Conservation (phyloP, 139 green algal genomes). For the Micractinium sp. region DNA sequence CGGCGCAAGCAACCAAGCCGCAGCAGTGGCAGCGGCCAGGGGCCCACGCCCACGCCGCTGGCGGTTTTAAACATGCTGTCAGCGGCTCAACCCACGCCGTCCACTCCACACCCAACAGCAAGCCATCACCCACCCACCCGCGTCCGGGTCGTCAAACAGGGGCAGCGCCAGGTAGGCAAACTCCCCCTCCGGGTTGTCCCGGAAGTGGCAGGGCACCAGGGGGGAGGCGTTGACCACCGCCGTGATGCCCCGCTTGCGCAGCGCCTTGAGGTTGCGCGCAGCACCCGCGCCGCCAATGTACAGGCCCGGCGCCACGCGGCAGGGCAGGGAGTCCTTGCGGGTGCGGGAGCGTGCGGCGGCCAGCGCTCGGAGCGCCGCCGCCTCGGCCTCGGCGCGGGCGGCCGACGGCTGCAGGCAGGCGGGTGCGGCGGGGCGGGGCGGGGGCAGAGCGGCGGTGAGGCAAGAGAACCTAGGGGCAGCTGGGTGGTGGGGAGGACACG, state of each 20-base stretch:
- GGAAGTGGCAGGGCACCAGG: constrained; percentile 58
- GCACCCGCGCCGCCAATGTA: constrained; percentile 55
- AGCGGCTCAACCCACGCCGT: not conserved
- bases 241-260: constrained; percentile 71
- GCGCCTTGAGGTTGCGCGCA: constrained; percentile 52
- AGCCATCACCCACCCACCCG: constrained; percentile 62
- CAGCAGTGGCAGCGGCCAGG: not conserved
- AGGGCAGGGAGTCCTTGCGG: constrained; percentile 26
- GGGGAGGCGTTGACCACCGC: constrained; percentile 85
- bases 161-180: constrained; percentile 64
- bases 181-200: constrained; percentile 17
- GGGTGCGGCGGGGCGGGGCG: not conserved
- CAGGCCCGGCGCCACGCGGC: constrained; percentile 38
- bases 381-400: not conserved
- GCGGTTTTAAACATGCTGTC: not conserved
- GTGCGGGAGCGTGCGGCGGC: not conserved
- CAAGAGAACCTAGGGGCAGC: too few relatives aligned
- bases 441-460: not conserved
- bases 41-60: too few relatives aligned
- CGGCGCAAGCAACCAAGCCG: too few relatives aligned
- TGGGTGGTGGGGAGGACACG: not conserved
- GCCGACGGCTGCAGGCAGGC: not conserved
- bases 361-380: not conserved
- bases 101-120: not conserved
- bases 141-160: constrained; percentile 77